A percentile compares a stretch with the other conserved stretches of the same genome.
These are phyloP conservation scores for Trifolium fragiferum DNA, from an alignment of 306 rosid genomes.

Conservation along the genomic window DNA sequence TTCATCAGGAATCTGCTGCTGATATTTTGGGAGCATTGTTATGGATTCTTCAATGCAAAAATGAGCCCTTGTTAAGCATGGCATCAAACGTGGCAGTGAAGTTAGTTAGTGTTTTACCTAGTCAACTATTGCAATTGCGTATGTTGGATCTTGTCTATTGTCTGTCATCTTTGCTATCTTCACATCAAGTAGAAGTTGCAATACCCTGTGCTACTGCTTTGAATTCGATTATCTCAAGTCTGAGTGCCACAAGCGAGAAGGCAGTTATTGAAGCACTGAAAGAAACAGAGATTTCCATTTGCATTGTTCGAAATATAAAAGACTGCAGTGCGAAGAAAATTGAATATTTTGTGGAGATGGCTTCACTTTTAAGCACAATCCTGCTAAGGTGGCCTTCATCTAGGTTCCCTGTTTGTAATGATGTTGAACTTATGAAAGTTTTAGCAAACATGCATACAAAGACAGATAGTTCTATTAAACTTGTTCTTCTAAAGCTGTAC, in stretches of 20 bases:
- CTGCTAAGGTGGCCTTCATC: conserved; percentile 72
- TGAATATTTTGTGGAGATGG: conserved; percentile 67
- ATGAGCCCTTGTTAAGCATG: conserved; percentile 50
- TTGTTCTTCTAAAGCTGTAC: conserved; percentile 73
- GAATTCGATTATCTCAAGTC: conserved; percentile 60
- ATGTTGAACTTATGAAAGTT: conserved; percentile 56
- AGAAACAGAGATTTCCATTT: conserved; percentile 51
- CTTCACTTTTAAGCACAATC: conserved; percentile 74
- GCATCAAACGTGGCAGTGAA: conserved; percentile 67
- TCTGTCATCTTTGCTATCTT: conserved; percentile 64
- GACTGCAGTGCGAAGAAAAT: conserved; percentile 44
- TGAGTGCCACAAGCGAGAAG: conserved; percentile 59
- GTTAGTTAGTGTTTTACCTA: conserved; percentile 63
- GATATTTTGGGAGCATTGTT: conserved; percentile 71
- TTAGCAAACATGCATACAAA: conserved; percentile 51
- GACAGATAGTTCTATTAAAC: conserved; percentile 49
- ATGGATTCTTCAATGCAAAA: conserved; percentile 75
- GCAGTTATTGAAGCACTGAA: conserved; percentile 65
- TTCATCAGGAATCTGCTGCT: conserved; percentile 66
- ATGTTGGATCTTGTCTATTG: conserved; percentile 70
- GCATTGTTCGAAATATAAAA: conserved; percentile 52
- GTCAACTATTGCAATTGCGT: conserved; percentile 51
- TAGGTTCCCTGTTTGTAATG: conserved; percentile 71
- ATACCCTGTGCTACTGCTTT: conserved; percentile 66
- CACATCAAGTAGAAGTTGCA: conserved; percentile 60